Evolutionary conservation across 2,329 filamentous ascomycete species (phyloP).

Genomic region (Colletotrichum lentis): DNA sequence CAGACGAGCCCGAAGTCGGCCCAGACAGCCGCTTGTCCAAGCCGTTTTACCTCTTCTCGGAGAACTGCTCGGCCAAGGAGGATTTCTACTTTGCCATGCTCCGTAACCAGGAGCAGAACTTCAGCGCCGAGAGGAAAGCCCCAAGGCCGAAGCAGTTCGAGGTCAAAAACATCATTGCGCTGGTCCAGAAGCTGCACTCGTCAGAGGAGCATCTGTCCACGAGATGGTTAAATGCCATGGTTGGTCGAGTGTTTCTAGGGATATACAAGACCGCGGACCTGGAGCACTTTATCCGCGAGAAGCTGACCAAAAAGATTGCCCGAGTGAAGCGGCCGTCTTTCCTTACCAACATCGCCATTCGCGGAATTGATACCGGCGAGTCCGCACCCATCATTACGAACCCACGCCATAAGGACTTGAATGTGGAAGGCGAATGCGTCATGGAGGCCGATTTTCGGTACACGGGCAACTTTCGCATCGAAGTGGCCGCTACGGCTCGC

Average conservation of each 20-base stretch:
- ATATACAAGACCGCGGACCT: constrained; percentile 85
- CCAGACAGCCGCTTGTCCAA: constrained; percentile 70
- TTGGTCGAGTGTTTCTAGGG: constrained; percentile 87
- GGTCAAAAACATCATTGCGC: constrained; percentile 82
- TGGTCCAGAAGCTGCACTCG: constrained; percentile 90
- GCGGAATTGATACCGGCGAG: constrained; percentile 85
- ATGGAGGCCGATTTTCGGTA: constrained; percentile 90
- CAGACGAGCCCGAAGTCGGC: constrained; percentile 60
- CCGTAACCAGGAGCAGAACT: constrained; percentile 78
- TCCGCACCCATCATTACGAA: constrained; percentile 90
- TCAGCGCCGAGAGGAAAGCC: constrained; percentile 62
- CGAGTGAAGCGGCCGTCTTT: constrained; percentile 92
- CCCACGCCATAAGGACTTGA: constrained; percentile 85
- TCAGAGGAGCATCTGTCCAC: constrained; percentile 91
- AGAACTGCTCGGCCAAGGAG: constrained; percentile 95
- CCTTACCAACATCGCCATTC: constrained; percentile 83
- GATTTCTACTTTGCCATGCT: constrained; percentile 97
- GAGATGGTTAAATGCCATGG: constrained; percentile 90
- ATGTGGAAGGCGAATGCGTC: constrained; percentile 87
- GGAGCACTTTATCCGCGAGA: constrained; percentile 79
- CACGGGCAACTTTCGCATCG: constrained; percentile 85
- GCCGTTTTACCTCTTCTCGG: constrained; percentile 93
- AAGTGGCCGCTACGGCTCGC: constrained; percentile 90
- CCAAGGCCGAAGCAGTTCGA: constrained; percentile 81
- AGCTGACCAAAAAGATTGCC: constrained; percentile 95